Conservation (phyloP, 257 asterid genomes). For the Vinca minor region DNA sequence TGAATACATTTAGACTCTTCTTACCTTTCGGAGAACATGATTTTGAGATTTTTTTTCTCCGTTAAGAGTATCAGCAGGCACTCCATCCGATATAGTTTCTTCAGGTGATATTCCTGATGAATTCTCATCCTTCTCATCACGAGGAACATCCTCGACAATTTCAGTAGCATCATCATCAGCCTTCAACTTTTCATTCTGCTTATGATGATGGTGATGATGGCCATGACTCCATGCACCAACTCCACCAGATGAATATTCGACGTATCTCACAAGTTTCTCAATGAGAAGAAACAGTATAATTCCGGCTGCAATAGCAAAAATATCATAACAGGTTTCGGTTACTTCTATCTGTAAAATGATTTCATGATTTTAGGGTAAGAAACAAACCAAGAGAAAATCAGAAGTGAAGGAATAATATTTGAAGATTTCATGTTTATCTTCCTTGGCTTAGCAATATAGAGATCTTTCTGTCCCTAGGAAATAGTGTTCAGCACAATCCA, state of each 20-base stretch:
- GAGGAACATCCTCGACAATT: conserved; percentile 30
- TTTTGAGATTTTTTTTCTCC: conserved; percentile 28
- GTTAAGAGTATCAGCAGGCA: conserved; percentile 25
- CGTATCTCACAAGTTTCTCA: conserved; percentile 90
- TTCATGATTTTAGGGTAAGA: not conserved
- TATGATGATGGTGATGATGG: conserved; percentile 74
- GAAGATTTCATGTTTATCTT: not conserved
- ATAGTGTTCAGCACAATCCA: not conserved
- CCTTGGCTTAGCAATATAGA: not conserved
- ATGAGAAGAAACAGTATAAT: conserved; percentile 78
- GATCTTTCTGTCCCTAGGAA: not conserved
- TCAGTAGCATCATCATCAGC: conserved; percentile 41
- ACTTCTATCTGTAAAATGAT: not conserved
- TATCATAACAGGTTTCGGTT: conserved; percentile 10
- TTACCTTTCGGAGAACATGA: conserved; percentile 63
- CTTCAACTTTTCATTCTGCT: conserved; percentile 38
- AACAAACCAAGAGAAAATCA: not conserved
- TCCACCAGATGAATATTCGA: conserved; percentile 71
- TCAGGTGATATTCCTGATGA: conserved; percentile 21
- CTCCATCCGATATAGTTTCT: conserved; percentile 27
- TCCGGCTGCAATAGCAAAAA: conserved; percentile 63
- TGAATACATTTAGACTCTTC: not conserved
- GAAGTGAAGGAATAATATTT: not conserved
- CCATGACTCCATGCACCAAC: conserved; percentile 41
- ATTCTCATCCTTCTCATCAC: conserved; percentile 31